Evolutionary conservation across 305 asterid species (phyloP).

Genomic region (Caryopteris hybrid): DNA sequence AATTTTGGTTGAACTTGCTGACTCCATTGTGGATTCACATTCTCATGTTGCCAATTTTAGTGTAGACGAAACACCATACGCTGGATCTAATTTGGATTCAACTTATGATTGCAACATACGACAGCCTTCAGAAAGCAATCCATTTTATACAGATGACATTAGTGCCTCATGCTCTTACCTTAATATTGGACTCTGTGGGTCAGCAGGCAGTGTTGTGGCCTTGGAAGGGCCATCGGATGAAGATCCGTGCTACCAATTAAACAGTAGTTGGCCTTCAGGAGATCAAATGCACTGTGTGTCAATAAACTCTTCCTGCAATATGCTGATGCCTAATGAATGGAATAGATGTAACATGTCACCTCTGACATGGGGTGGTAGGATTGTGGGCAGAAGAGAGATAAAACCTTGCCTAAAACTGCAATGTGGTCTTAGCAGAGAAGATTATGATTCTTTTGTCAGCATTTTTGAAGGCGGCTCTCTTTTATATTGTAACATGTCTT

Average conservation of each 20-base stretch:
- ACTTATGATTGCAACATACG: constrained; percentile 40
- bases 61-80: constrained; percentile 37
- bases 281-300: constrained; percentile 63
- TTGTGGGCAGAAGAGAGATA: constrained; percentile 76
- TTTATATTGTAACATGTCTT: constrained; percentile 89
- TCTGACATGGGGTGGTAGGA: constrained; percentile 94
- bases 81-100: constrained; percentile 45
- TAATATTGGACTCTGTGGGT: constrained; percentile 48
- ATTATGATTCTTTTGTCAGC: constrained; percentile 76
- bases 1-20: constrained; percentile 67
- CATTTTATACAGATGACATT: constrained; percentile 40
- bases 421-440: constrained; percentile 73
- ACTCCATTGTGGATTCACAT: constrained; percentile 59
- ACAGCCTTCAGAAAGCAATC: constrained; percentile 41
- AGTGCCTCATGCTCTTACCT: constrained; percentile 56
- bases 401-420: constrained; percentile 64
- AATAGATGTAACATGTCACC: constrained; percentile 73
- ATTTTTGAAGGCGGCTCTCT: constrained; percentile 91
- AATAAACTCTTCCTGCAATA: constrained; percentile 57
- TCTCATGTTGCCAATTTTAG: constrained; percentile 31
- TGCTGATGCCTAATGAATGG: constrained; percentile 70
- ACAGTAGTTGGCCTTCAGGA: constrained; percentile 67
- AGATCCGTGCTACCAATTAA: constrained; percentile 76
- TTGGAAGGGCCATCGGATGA: constrained; percentile 95
- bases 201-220: constrained; percentile 43